Evolutionary conservation across 495 filamentous ascomycete genomes (phyloP), one percentile per base, ranked within the genome.

Genomic region (Margaritispora aquatica): DNA sequence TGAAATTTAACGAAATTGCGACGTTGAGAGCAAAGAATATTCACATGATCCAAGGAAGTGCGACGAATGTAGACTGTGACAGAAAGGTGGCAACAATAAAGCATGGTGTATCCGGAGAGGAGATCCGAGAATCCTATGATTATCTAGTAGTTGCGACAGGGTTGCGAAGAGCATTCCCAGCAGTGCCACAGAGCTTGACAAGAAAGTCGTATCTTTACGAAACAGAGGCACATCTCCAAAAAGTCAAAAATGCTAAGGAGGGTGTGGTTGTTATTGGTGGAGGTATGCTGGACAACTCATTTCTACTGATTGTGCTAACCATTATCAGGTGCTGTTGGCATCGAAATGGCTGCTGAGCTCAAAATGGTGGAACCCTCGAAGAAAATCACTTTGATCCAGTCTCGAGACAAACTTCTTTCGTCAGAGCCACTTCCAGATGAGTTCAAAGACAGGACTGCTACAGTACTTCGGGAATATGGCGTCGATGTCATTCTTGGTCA

Each of bases 291-390:
- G n/a, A n/a, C n/a, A 34, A 13, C 8, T 10, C 26, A 34, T 27
- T 22, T 10, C 27, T 21, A 23, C 17, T 56, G 2, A 1, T 8
- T 11, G 1, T 38, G 48, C 48, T 51, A 21, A 59, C 20, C 11
- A 15, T 26, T 53, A 19, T 26, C 36, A 61, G 59, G 59, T 22
- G 86, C 87, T 9, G 86, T 88, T 2, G 87, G 87, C 10, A 80
- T 88, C 46, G 87, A 90, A 63, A 86, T 88, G 74, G 84, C 87
- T 0, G 77, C 84, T 11, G 87, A 90, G 68, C 65, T 88, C 47
- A 86, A 86, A 65, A 65, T 75, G 11, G 68, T 81, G 10, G 69
- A 82, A n/a, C 85, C 87, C 0, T 41, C 74, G 1, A 69, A 82
- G 38, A 75, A 77, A 34, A 78, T 90, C 21, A 86, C 81, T 0